Conservation (phyloP, 116 monocot genomes). For the Dioscorea cayenensis region DNA sequence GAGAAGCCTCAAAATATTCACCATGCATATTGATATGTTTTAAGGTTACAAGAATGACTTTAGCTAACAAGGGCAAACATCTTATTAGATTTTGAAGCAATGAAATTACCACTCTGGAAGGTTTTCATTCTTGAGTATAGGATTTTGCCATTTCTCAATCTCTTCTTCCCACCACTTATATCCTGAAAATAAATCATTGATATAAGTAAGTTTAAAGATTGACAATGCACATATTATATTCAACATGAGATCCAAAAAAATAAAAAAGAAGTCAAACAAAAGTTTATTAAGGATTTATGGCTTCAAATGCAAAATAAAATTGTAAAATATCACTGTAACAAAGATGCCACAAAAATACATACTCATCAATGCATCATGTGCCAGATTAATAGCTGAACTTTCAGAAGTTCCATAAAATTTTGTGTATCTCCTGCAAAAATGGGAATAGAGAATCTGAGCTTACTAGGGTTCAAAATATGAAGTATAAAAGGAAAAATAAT, state of each 20-base stretch:
- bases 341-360: conserved; percentile 17
- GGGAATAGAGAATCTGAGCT: neutral
- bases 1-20: too few species aligned
- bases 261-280: neutral
- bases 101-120: conserved; percentile 37
- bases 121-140: conserved; percentile 69
- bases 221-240: neutral
- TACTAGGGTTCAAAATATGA: neutral
- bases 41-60: neutral
- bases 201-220: neutral
- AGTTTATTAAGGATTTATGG: neutral
- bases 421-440: conserved; percentile 75
- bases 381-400: conserved; percentile 71
- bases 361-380: conserved; percentile 95
- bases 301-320: too few species aligned
- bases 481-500: neutral
- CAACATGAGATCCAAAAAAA: neutral
- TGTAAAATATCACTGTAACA: neutral
- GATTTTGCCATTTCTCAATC: conserved; percentile 99
- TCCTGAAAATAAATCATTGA: conserved; percentile 31
- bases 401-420: conserved; percentile 94
- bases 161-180: conserved; percentile 98
- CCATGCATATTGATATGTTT: neutral
- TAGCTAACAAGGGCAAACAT: neutral
- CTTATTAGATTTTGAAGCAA: neutral